These are phyloP conservation scores for Epicoccum nigrum DNA, from an alignment of 2,329 filamentous ascomycete genomes.

Conservation along the genomic window DNA sequence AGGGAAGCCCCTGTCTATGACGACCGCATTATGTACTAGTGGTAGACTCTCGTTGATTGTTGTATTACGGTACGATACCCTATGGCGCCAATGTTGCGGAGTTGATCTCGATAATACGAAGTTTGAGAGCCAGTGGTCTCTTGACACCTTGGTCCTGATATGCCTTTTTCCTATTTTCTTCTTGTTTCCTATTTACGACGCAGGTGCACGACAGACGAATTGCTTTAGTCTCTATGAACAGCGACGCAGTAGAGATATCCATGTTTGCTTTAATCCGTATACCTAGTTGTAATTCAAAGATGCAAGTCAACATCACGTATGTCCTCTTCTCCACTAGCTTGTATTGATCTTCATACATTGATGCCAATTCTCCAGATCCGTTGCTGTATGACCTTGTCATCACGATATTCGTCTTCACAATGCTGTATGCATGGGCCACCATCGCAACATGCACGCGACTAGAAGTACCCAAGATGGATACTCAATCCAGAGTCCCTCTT, in stretches of 20 bases:
- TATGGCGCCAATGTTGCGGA: neutral
- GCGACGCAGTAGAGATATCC: conserved; percentile 17
- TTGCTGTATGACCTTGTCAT: neutral
- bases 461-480: neutral
- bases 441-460: neutral
- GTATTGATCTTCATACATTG: neutral
- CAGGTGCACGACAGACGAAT: conserved; percentile 8
- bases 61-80: neutral
- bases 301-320: neutral
- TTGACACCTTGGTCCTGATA: neutral
- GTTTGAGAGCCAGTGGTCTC: neutral
- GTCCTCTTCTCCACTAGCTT: neutral
- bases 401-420: conserved; percentile 2
- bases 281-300: conserved; percentile 15
- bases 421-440: neutral
- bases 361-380: too few species aligned
- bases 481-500: neutral
- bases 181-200: conserved; percentile 3
- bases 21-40: conserved; percentile 45
- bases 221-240: conserved; percentile 3
- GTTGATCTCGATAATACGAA: too few species aligned
- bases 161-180: conserved; percentile 11
- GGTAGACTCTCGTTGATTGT: neutral
- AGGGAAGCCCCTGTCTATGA: conserved; percentile 53
- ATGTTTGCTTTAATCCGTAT: conserved; percentile 7